These are phyloP conservation scores for Gossypium bickii DNA, from an alignment of 345 rosid genomes.

Conservation along the genomic window DNA sequence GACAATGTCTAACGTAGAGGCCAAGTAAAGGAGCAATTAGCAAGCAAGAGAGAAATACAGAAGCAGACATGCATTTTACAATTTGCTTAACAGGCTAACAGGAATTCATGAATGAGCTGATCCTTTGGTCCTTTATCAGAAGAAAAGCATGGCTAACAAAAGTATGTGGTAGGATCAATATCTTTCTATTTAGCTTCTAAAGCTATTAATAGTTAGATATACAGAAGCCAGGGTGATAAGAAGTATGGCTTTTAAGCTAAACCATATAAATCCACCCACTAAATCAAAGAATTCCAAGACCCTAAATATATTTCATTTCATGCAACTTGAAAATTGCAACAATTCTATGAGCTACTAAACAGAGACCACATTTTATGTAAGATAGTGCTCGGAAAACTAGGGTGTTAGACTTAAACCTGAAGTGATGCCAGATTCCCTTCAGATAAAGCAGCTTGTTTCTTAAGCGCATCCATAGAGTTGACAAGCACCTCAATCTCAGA, in stretches of 20 bases:
- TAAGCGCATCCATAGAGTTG: slow-evolving; percentile 68
- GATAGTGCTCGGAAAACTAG: neutral
- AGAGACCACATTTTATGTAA: neutral
- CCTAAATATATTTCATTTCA: neutral
- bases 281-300: neutral
- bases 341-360: neutral
- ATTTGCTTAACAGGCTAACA: neutral
- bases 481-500: slow-evolving; percentile 83
- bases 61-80: neutral
- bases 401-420: slow-evolving; percentile 53
- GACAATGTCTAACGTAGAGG: neutral
- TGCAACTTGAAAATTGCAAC: neutral
- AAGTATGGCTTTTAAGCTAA: neutral
- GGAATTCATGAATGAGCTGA: neutral
- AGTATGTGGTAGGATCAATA: neutral
- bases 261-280: neutral
- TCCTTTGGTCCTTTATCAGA: neutral
- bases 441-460: slow-evolving; percentile 74
- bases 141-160: neutral
- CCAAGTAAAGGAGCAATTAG: neutral
- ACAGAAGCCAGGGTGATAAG: neutral
- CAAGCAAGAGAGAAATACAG: neutral
- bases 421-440: slow-evolving; percentile 90
- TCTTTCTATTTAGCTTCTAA: neutral
- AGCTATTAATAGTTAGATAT: neutral